phyloP scores from a whole-genome alignment of 495 filamentous ascomycete genomes.

The Penicillium turbatum region DNA sequence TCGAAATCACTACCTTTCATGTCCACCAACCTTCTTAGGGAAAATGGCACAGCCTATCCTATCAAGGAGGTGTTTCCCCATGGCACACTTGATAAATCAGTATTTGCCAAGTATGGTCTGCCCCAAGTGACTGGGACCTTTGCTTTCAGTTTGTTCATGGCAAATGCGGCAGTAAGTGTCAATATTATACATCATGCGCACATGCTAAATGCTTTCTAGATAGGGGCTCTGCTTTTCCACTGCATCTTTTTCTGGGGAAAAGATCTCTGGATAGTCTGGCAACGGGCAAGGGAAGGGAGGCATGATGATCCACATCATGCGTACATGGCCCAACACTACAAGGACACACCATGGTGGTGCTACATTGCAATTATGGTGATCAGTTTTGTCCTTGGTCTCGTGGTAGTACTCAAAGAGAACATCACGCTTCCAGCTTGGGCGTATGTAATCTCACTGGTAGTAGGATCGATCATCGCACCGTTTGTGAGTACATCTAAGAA shows the following conservation, averaged over 20 bases:
- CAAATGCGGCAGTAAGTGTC: constrained; percentile 34
- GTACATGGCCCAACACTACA: constrained; percentile 42
- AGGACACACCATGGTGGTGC: constrained; percentile 55
- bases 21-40: constrained; percentile 18
- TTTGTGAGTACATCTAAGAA: constrained; percentile 23
- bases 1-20: constrained; percentile 28
- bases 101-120: constrained; percentile 32
- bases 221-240: constrained; percentile 34
- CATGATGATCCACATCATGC: constrained; percentile 46
- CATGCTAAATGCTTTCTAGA: no score
- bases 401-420: constrained; percentile 42
- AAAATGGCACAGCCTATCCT: constrained; percentile 25
- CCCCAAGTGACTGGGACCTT: constrained; percentile 45
- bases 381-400: constrained; percentile 48
- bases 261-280: constrained; percentile 26
- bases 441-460: constrained; percentile 44
- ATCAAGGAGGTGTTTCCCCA: constrained; percentile 28
- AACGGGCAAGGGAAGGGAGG: constrained; percentile 22
- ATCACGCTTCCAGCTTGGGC: constrained; percentile 54
- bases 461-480: constrained; percentile 29
- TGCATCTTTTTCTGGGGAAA: constrained; percentile 35
- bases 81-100: constrained; percentile 32
- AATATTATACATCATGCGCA: no score
- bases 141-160: constrained; percentile 29
- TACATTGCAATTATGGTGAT: constrained; percentile 42